Percentiles rank a stretch among this genome's conserved stretches.
These are phyloP conservation scores for Eudorina sp. DNA, from an alignment of 139 green algal genomes.

Conservation along the genomic window DNA sequence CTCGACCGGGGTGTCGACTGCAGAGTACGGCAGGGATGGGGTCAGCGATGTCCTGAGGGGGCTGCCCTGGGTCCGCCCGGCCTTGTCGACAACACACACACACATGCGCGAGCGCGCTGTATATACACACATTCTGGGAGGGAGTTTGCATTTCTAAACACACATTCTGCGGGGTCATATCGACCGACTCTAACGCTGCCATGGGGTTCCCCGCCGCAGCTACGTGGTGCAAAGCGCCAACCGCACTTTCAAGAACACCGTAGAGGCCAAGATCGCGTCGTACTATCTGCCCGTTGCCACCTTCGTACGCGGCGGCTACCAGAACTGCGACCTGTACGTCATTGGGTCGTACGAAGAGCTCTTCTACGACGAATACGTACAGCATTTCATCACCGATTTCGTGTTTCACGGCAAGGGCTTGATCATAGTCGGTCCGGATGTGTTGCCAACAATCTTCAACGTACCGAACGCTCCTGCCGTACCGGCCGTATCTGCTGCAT, in stretches of 20 bases:
- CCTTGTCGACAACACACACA: too few species aligned
- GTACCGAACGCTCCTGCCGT: not conserved
- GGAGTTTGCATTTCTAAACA: not conserved
- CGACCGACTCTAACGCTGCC: too few species aligned
- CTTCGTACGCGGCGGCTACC: not conserved
- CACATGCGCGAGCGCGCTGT: too few species aligned
- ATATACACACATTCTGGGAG: not conserved
- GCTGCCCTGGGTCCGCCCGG: too few species aligned
- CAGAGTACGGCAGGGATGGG: too few species aligned
- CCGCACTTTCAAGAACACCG: not conserved
- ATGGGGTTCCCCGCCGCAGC: too few species aligned
- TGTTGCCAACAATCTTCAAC: not conserved
- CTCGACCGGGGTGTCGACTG: too few species aligned
- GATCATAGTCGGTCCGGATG: constrained; percentile 5
- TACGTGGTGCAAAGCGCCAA: not conserved
- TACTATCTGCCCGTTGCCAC: not conserved
- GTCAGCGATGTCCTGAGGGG: too few species aligned
- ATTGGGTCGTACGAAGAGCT: not conserved
- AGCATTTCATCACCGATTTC: not conserved
- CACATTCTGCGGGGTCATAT: not conserved
- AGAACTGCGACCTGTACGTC: constrained; percentile 34
- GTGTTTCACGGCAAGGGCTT: constrained; percentile 1
- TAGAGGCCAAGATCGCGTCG: not conserved
- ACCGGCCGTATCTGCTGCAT: not conserved
- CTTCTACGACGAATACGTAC: not conserved